Base-by-base conservation (phyloP, 768 basidiomycete species). In the Phylloporus sp. region DNA sequence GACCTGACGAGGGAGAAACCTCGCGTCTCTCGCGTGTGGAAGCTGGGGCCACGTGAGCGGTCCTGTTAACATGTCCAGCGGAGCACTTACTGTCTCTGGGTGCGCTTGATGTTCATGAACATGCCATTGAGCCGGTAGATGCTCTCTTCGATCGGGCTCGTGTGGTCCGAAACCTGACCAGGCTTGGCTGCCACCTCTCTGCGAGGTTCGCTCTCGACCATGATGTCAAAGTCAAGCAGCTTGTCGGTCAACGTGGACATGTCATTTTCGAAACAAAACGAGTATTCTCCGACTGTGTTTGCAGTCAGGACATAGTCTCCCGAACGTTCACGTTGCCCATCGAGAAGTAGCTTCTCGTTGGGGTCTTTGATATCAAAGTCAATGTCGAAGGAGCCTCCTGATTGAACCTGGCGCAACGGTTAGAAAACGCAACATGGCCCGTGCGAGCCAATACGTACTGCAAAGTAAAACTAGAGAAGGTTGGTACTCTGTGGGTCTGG, bases 251-350 rank as follows among this genome's bases (percentile, higher is more conserved):
- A 76, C 5, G 90, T 90, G 21, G 86, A 89, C 77, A 95, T 95
- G 72, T 97, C 94, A 66, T 99, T 99, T 64, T 92, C 89, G 65
- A 98, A 96, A 72, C 95, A 98, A 74, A 99, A 98, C 6, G 94
- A 66, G 63, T 91, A 92, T 77, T 92, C 90, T 57, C 90, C 90
- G 64, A 84, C 77, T 17, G 79, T 79, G 69, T 96, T 95, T 17
- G 92, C 96, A 4, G 96, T 98, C 52, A 98, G 78, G 44, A 99
- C 90, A 60, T 86, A 98, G 80, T 99, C 96, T 27, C 96, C 96
- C 55, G 96, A 92, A 26, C 90, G 84, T 60, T 98, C 95, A 22
- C 85, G 81, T 56, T 78, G 70, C 42, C 93, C 96, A 42, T 94
- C 88, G 37, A 99, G 80, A 21, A 98, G 67, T 27, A 94, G 71